Conservation (phyloP, 352 stramenopile species). For the Phytopythium delawarense region DNA sequence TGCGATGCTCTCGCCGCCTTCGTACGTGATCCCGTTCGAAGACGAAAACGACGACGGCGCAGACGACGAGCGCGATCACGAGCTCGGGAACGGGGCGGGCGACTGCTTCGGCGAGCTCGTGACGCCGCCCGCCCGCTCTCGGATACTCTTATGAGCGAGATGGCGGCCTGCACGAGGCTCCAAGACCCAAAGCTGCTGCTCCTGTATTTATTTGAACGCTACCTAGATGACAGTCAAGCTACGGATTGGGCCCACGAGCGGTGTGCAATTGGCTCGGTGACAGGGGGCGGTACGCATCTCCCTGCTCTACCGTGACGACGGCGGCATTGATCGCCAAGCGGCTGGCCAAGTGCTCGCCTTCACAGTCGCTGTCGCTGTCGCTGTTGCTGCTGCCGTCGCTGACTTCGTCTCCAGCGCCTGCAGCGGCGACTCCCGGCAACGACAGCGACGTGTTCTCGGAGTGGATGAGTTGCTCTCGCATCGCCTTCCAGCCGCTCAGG, state of each 20-base stretch:
- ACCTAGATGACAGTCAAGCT: slow-evolving; percentile 12
- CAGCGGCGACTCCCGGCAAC: slow-evolving; percentile 1
- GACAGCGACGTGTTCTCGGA: slow-evolving; percentile 15
- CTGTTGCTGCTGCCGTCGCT: slow-evolving; percentile 4
- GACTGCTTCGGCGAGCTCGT: slow-evolving; percentile 8
- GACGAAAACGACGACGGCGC: slow-evolving; percentile 1
- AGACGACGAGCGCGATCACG: neutral
- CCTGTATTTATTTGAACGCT: neutral
- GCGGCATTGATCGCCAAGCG: neutral
- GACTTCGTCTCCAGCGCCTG: neutral
- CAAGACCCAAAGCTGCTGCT: neutral
- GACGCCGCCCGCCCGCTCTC: slow-evolving; percentile 1
- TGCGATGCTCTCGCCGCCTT: slow-evolving; percentile 1
- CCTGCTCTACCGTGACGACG: slow-evolving; percentile 22
- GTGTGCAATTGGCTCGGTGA: slow-evolving; percentile 21
- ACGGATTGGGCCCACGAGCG: slow-evolving; percentile 12
- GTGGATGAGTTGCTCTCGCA: slow-evolving; percentile 43
- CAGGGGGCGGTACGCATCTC: slow-evolving; percentile 33
- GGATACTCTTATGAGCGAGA: neutral
- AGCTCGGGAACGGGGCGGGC: neutral
- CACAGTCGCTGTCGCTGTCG: slow-evolving; percentile 8
- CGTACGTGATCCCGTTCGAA: slow-evolving; percentile 5
- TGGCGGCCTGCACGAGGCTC: neutral
- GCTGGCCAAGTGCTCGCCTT: neutral
- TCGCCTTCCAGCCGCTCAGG: slow-evolving; percentile 44